Evolutionary conservation across 768 basidiomycete genomes (phyloP), one percentile per base, ranked within the genome.

Genomic region (Kwoniella europaea): DNA sequence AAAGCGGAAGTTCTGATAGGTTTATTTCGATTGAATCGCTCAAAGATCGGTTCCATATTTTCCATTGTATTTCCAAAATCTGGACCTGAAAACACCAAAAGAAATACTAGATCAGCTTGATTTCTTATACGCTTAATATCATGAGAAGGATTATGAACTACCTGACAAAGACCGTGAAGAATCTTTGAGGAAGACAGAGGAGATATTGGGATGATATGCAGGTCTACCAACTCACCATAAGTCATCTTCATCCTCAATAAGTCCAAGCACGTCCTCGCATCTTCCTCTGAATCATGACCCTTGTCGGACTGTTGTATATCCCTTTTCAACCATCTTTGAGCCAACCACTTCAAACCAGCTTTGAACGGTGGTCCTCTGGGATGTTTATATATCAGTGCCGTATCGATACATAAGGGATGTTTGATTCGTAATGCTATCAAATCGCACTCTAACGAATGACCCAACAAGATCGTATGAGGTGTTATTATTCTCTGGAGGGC

Each of bases 401-500:
- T 98, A 80, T 99, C 96, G 77, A 98, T 92, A 79, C 93, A 93
- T 62, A 88, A 85, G 0, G 94, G 89, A 78, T 98, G 94, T 73
- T 89, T 88, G 44, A 96, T 87, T 74, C 92, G 92, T 71, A 99
- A 88, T 0, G 93, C 93, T 74, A 88, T 89, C 42, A 99, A 88
- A 79, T 99, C 96, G 16, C 92, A 94, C 85, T 98, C 95, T 62
- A 98, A 89, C 5, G 94, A 98, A 82, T 99, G 96, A 0, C 96
- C 96, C 16, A 98, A 85, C 22, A 99, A 90, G 77, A 97, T 91
- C 85, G 89, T 68, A 84, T 86, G 84, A 53, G 77, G 84, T 42
- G 85, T 85, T 54, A 86, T 79, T 68, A 84, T 75, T 16, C 74
- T 60, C 46, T 74, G 73, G 71, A 71, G 85, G 79, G 52, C 88